A percentile compares a stretch with the other conserved stretches of the same genome.
phyloP scores from a whole-genome alignment of 495 filamentous ascomycete species.

The Neurospora tetraspora region DNA sequence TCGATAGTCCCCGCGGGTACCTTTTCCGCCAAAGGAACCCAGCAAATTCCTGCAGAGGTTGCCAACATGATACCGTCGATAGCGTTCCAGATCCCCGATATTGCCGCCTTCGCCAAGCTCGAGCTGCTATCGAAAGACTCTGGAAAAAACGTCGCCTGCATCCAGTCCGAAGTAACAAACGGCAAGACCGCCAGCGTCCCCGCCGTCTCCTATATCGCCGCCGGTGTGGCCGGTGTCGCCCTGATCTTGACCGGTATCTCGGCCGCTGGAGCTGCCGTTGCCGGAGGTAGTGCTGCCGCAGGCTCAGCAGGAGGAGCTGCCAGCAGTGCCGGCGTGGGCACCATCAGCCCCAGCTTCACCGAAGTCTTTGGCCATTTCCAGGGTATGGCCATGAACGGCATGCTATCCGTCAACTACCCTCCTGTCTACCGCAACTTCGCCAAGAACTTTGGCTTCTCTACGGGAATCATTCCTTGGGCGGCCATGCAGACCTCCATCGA shows the following conservation, averaged over 20 bases:
- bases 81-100: slow-evolving; percentile 83
- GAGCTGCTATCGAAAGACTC: slow-evolving; percentile 52
- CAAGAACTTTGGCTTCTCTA: slow-evolving; percentile 89
- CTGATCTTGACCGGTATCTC: slow-evolving; percentile 64
- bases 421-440: slow-evolving; percentile 77
- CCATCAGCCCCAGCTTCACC: slow-evolving; percentile 71
- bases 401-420: slow-evolving; percentile 85
- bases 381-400: slow-evolving; percentile 86
- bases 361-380: slow-evolving; percentile 91
- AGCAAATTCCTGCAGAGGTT: slow-evolving; percentile 58
- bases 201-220: slow-evolving; percentile 76
- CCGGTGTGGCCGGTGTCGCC: slow-evolving; percentile 78
- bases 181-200: slow-evolving; percentile 69
- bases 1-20: slow-evolving; percentile 56
- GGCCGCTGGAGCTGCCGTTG: slow-evolving; percentile 51
- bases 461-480: slow-evolving; percentile 74
- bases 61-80: slow-evolving; percentile 75
- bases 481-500: slow-evolving; percentile 77
- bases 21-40: slow-evolving; percentile 62
- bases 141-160: slow-evolving; percentile 63
- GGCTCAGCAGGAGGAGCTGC: slow-evolving; percentile 22
- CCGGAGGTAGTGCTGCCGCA: slow-evolving; percentile 30
- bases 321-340: slow-evolving; percentile 51
- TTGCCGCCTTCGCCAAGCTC: slow-evolving; percentile 78
- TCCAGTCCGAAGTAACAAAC: slow-evolving; percentile 72